Percentiles rank a stretch among this genome's conserved stretches.
Evolutionary conservation across 2,329 filamentous ascomycete genomes (phyloP).

Genomic region (Ceratocystis eucalypticola): DNA sequence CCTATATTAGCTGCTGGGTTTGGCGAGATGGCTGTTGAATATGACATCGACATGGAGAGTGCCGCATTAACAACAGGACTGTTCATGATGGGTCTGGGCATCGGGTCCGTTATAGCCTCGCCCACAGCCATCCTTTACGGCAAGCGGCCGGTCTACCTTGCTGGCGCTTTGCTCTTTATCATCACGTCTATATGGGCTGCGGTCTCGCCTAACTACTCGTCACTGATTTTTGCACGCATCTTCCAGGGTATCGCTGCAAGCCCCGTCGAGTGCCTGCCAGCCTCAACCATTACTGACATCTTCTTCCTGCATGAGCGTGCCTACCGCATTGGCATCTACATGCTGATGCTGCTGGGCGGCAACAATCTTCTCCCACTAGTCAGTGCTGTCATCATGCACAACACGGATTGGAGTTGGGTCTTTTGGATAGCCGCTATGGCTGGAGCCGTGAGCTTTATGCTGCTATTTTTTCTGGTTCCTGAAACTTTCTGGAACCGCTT

Average conservation of each 20-base stretch:
- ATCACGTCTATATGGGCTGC: constrained; percentile 72
- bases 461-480: constrained; percentile 82
- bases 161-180: constrained; percentile 64
- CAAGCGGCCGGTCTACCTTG: constrained; percentile 80
- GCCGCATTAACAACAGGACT: constrained; percentile 82
- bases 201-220: constrained; percentile 64
- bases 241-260: constrained; percentile 81
- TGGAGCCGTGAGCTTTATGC: constrained; percentile 52
- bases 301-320: constrained; percentile 79
- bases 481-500: constrained; percentile 90
- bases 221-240: constrained; percentile 66
- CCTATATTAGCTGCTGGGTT: constrained; percentile 84
- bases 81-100: constrained; percentile 84
- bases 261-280: constrained; percentile 82
- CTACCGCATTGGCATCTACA: constrained; percentile 88
- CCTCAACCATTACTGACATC: constrained; percentile 88
- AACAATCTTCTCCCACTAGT: constrained; percentile 83
- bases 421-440: constrained; percentile 81
- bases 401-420: constrained; percentile 74
- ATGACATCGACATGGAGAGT: constrained; percentile 51
- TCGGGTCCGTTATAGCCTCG: constrained; percentile 72
- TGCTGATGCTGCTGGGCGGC: constrained; percentile 70
- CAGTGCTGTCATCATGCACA: constrained; percentile 70
- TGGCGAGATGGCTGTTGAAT: constrained; percentile 55
- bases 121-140: constrained; percentile 85